Base-by-base conservation (phyloP, 2,329 filamentous ascomycete species). In the Trichoderma hamatum region DNA sequence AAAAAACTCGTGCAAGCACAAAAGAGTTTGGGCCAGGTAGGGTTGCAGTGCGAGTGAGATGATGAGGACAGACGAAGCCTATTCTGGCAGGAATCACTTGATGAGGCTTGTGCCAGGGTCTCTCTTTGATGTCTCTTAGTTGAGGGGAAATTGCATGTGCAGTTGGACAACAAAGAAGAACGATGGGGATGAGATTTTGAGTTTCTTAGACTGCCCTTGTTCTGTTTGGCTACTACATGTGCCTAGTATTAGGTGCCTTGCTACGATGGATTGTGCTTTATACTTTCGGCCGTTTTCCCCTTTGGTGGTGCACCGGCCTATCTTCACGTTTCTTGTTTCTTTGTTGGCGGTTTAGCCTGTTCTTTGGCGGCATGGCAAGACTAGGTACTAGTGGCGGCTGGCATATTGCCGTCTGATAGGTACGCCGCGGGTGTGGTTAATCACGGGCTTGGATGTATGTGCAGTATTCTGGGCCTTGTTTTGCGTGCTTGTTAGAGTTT, bases 1-100 rank as follows among this genome's bases (percentile, higher is more conserved):
- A 49, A 32, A 62, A 39, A 43, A 49, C 59, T 62, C 59, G 59
- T 62, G 43, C 39, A 51, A 62, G 26, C 39, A 43, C 39, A n/a
- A 43, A n/a, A 39, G 16, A 19, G 24, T 14, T 26, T 26, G 30
- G 28, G 28, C 1, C 24, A 36, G 39, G 39, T 10, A 24, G 55
- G 59, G 43, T 62, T 51, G 59, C 39, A 51, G 24, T 26, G 26
- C 51, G 11, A 54, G 51, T 26, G 5, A 43, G 26, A 46, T 2
- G 19, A 46, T 46, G n/a, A 30, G 43, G 5, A n/a, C 9, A 46
- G 14, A 46, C 6, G 43, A 16, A 34, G 30, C 52, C 52, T 28
- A 14, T 26, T 34, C 34, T 32, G 26, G 9, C 6, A 54, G 5
- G 5, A 54, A 54, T 54, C 51, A 54, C 51, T 54, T 54, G 51